Percentiles rank a stretch among this genome's conserved stretches.
Conservation (phyloP, 495 filamentous ascomycete genomes). For the Daldinia caldariorum region DNA sequence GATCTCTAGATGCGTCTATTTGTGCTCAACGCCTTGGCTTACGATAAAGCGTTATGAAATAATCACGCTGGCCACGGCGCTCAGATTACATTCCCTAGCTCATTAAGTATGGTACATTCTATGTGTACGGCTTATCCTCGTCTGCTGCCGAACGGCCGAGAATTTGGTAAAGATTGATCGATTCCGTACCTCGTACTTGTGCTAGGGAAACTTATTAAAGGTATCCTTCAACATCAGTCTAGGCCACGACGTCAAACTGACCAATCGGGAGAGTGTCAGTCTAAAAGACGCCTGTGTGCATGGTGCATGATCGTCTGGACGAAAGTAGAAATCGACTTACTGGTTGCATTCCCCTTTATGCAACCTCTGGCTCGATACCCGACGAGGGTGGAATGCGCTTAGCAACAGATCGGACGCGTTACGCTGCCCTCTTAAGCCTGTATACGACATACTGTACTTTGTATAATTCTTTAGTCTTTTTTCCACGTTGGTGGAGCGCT, state of each 20-base stretch:
- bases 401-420: constrained; percentile 20
- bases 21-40: constrained; percentile 22
- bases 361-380: constrained; percentile 27
- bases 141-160: constrained; percentile 12
- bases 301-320: constrained; percentile 35
- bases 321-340: constrained; percentile 28
- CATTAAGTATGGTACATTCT: not conserved
- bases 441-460: too few relatives aligned
- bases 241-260: constrained; percentile 11
- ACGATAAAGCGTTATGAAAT: constrained; percentile 24
- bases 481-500: not conserved
- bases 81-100: not conserved
- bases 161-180: constrained; percentile 13
- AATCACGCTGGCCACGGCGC: not conserved
- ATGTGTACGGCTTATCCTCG: constrained; percentile 8
- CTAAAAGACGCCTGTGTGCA: constrained; percentile 22
- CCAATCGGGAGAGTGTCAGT: constrained; percentile 31
- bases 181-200: not conserved
- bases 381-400: constrained; percentile 4
- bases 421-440: constrained; percentile 9
- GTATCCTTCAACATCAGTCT: not conserved
- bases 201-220: not conserved
- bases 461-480: too few relatives aligned
- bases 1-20: constrained; percentile 28
- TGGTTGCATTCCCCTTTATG: constrained; percentile 39